phyloP scores from a whole-genome alignment of 2,329 filamentous ascomycete genomes.

The Aulographum hederae region DNA sequence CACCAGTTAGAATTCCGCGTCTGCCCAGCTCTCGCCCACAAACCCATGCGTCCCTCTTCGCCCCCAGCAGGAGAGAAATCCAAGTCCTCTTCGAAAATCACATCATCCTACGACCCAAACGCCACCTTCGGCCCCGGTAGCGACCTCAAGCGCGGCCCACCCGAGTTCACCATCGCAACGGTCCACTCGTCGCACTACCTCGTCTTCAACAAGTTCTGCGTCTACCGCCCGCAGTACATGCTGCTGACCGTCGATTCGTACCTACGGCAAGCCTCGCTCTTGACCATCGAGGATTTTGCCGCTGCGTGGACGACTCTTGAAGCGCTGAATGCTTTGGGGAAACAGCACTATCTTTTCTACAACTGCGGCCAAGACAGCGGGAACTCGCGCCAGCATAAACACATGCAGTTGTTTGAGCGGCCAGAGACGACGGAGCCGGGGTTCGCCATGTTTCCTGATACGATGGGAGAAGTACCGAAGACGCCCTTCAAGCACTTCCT shows the following conservation, averaged over 20 bases:
- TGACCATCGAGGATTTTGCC: constrained; percentile 21
- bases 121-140: constrained; percentile 15
- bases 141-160: constrained; percentile 24
- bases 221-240: constrained; percentile 28
- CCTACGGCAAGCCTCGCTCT: constrained; percentile 25
- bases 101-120: constrained; percentile 7
- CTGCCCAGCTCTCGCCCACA: too few species aligned
- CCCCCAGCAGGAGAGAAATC: constrained; percentile 7
- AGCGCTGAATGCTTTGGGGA: not conserved
- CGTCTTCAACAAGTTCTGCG: constrained; percentile 30
- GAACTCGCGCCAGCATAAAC: too few species aligned
- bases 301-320: constrained; percentile 12
- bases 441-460: not conserved
- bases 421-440: too few species aligned
- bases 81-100: constrained; percentile 4
- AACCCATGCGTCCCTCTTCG: too few species aligned
- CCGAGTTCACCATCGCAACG: constrained; percentile 22
- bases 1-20: too few species aligned
- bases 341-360: too few species aligned
- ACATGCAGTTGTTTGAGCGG: too few species aligned
- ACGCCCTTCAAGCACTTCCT: not conserved
- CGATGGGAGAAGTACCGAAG: not conserved
- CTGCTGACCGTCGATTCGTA: constrained; percentile 29
- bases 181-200: constrained; percentile 26
- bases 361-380: too few species aligned